These are phyloP conservation scores for Aspergillus heteromorphus DNA, from an alignment of 495 filamentous ascomycete species.

Conservation along the genomic window DNA sequence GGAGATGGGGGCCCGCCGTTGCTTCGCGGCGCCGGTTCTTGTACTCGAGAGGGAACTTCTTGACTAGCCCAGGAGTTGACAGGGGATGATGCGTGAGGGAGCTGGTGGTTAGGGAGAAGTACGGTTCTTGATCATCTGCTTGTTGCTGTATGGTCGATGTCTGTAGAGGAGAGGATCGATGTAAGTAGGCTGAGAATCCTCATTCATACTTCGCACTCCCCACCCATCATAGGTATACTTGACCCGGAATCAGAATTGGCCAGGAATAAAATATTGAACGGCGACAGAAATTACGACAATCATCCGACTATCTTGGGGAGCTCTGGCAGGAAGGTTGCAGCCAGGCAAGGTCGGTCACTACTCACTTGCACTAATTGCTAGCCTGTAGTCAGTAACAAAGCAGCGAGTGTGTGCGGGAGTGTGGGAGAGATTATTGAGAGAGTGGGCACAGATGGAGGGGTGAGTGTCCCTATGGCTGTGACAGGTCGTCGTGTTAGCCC, in stretches of 20 bases:
- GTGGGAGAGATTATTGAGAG: neutral
- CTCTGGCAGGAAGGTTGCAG: slow-evolving; percentile 13
- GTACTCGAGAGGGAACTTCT: neutral
- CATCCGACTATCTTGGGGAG: slow-evolving; percentile 4
- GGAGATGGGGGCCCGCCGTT: neutral
- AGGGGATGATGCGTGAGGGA: neutral
- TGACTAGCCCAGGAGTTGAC: neutral
- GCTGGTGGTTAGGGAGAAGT: neutral
- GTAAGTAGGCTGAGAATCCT: neutral
- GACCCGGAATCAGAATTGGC: neutral
- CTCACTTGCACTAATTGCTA: too few relatives aligned
- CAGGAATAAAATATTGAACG: neutral
- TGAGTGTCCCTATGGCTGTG: slow-evolving; percentile 1
- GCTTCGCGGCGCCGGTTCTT: neutral
- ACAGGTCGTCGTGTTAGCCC: slow-evolving; percentile 10
- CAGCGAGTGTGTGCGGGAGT: neutral
- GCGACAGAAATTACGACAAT: neutral
- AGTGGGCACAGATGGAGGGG: slow-evolving; percentile 3
- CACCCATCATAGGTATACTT: too few relatives aligned
- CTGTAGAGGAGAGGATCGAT: too few relatives aligned
- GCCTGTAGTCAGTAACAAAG: too few relatives aligned
- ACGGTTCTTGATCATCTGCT: neutral
- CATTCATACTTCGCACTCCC: too few relatives aligned
- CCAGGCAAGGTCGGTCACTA: slow-evolving; percentile 7
- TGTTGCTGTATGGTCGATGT: neutral